phyloP scores from a whole-genome alignment of 768 basidiomycete species.

The Hygrophoropsis aurantiaca region DNA sequence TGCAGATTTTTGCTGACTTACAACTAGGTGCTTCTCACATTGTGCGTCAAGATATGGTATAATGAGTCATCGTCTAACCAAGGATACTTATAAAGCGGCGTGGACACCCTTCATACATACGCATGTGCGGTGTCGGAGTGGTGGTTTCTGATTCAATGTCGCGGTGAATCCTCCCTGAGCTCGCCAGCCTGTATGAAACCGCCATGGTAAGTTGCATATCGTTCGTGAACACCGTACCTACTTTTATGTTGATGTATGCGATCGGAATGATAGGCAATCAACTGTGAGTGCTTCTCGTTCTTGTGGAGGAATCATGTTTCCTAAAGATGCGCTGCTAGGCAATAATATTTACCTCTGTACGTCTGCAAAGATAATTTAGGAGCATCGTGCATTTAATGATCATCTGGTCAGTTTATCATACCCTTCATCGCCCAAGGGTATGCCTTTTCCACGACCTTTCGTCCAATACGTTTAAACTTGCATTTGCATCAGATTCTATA shows the following conservation, averaged over 20 bases:
- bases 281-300: no score
- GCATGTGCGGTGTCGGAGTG: neutral
- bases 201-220: no score
- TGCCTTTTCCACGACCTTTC: neutral
- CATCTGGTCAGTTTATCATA: neutral
- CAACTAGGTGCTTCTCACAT: neutral
- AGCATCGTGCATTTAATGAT: neutral
- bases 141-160: no score
- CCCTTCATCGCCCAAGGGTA: conserved; percentile 4
- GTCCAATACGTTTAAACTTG: neutral
- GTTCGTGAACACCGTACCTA: no score
- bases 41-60: no score
- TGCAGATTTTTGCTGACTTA: no score
- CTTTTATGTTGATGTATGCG: no score
- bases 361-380: neutral
- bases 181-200: no score
- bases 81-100: neutral
- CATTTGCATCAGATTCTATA: conserved; percentile 1
- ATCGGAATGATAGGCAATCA: no score
- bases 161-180: no score
- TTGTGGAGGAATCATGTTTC: no score
- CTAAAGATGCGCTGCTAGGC: neutral
- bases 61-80: no score
- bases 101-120: neutral
- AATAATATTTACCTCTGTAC: neutral